phyloP scores from a whole-genome alignment of 306 rosid species.

The Cucurbita maxima region DNA sequence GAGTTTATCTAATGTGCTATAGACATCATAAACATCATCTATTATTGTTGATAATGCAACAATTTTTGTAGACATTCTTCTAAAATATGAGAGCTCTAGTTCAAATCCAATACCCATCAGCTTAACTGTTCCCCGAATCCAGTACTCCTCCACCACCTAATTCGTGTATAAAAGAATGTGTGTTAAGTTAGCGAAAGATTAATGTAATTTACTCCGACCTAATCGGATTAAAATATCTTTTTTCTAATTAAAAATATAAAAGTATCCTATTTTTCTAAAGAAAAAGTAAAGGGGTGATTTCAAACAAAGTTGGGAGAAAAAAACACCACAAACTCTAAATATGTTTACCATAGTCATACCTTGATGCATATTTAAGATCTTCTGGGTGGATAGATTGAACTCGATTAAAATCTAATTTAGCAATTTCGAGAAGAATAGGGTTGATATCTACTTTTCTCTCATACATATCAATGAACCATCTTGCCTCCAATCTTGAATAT shows the following conservation, averaged over 20 bases:
- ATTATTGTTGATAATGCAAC: neutral
- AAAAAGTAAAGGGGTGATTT: too few species aligned
- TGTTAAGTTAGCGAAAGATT: neutral
- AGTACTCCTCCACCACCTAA: neutral
- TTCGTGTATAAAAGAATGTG: neutral
- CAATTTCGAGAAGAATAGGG: neutral
- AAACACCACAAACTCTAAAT: too few species aligned
- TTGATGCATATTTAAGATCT: neutral
- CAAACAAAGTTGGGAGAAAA: too few species aligned
- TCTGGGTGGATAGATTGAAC: neutral
- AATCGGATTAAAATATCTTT: too few species aligned
- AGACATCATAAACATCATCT: neutral
- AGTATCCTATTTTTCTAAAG: too few species aligned
- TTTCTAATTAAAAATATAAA: too few species aligned
- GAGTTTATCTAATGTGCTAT: neutral
- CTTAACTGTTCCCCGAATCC: neutral
- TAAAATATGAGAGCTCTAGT: neutral
- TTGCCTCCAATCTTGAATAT: neutral
- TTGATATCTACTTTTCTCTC: neutral
- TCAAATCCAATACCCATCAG: neutral
- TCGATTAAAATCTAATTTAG: neutral
- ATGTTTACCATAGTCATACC: neutral
- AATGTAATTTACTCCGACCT: too few species aligned
- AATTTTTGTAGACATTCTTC: neutral
- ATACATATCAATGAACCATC: constrained; percentile 15